phyloP scores from a whole-genome alignment of 768 basidiomycete species.

The Hericium coralloides region DNA sequence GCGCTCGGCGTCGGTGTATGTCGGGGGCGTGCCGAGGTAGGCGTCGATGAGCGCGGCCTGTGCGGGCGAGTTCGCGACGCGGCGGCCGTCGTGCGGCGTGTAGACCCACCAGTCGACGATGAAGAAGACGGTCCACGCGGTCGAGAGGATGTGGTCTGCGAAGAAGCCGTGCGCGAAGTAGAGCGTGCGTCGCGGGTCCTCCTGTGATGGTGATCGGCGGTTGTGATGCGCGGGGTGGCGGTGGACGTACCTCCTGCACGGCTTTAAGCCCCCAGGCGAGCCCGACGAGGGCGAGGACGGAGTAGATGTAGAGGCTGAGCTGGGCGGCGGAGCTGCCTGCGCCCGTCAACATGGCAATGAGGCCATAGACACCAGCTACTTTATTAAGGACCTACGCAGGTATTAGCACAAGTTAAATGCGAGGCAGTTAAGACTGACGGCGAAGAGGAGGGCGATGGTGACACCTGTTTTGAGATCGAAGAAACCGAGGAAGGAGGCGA shows the following conservation, averaged over 20 bases:
- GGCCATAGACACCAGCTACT: slow-evolving; percentile 93
- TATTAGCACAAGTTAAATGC: background rate
- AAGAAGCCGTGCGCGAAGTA: slow-evolving; percentile 90
- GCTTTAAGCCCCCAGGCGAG: slow-evolving; percentile 83
- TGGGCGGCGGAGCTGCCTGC: slow-evolving; percentile 92
- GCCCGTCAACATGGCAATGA: slow-evolving; percentile 85
- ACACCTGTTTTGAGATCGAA: slow-evolving; percentile 95
- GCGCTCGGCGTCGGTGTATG: slow-evolving; percentile 58
- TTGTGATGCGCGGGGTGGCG: slow-evolving; percentile 5
- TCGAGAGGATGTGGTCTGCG: slow-evolving; percentile 85
- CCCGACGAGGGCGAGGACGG: slow-evolving; percentile 69
- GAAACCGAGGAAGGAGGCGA: slow-evolving; percentile 75
- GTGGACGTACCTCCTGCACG: slow-evolving; percentile 65
- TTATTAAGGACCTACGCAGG: slow-evolving; percentile 77
- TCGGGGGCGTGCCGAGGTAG: slow-evolving; percentile 30
- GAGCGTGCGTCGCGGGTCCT: slow-evolving; percentile 75
- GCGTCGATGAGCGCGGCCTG: slow-evolving; percentile 76
- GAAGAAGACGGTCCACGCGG: slow-evolving; percentile 89
- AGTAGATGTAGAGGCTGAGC: slow-evolving; percentile 90
- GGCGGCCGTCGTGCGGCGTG: slow-evolving; percentile 84
- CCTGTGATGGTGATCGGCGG: slow-evolving; percentile 39
- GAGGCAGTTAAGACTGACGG: slow-evolving; percentile 40
- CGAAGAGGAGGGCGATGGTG: slow-evolving; percentile 80
- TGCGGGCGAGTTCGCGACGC: slow-evolving; percentile 74
- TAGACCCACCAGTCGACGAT: slow-evolving; percentile 86